phyloP scores from a whole-genome alignment of 768 basidiomycete species.

The Auricularia sp. region DNA sequence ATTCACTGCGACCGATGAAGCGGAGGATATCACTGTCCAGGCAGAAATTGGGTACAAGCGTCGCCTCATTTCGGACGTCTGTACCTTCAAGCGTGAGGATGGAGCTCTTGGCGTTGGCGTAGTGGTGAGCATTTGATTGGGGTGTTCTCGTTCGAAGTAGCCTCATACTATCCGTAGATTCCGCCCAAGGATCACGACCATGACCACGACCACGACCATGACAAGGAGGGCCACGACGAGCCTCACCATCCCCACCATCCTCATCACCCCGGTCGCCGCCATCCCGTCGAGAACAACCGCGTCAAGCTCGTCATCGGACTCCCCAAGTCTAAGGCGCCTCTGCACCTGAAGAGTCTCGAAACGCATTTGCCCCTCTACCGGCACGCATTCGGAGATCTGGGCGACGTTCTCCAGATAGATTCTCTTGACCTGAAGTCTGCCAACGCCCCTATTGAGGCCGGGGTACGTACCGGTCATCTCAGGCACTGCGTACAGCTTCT shows the following conservation, averaged over 20 bases:
- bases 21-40: not conserved
- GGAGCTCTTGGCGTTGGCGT: not conserved
- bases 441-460: not conserved
- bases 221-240: not conserved
- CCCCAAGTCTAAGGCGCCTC: not conserved
- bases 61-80: not conserved
- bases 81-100: not conserved
- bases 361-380: not conserved
- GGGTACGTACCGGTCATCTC: not conserved
- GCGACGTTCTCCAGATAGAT: not conserved
- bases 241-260: not conserved
- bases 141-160: not conserved
- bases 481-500: not conserved
- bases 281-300: not conserved
- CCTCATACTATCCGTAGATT: not conserved
- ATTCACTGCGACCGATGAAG: not conserved
- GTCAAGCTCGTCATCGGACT: not conserved
- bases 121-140: not conserved
- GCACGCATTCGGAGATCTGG: not conserved
- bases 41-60: not conserved
- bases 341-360: not conserved
- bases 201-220: not conserved
- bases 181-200: not conserved
- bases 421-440: not conserved
- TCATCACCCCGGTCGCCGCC: not conserved